A percentile compares a stretch with the other conserved stretches of the same genome.
These are phyloP conservation scores for Coemansia sp. DNA, from an alignment of 192 early-diverging fungal genomes.

Conservation along the genomic window DNA sequence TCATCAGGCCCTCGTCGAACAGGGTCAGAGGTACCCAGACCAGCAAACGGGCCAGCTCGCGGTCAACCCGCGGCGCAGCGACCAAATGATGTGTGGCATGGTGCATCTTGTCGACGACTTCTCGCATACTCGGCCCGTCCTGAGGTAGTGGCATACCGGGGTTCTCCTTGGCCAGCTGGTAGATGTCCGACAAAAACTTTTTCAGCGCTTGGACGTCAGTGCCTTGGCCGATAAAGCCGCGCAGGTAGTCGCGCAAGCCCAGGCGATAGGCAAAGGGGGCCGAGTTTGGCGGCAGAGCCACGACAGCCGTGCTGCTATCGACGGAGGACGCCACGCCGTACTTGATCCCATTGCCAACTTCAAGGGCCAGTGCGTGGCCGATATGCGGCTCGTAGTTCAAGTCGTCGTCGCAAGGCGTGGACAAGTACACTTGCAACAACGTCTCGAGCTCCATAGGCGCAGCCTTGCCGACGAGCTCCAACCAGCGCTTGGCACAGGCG, in stretches of 20 bases:
- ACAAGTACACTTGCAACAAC: slow-evolving; percentile 68
- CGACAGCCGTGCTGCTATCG: slow-evolving; percentile 5
- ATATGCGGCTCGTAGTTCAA: slow-evolving; percentile 64
- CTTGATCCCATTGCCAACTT: slow-evolving; percentile 53
- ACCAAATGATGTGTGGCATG: slow-evolving; percentile 35
- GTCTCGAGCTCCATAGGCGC: slow-evolving; percentile 72
- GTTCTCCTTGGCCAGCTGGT: slow-evolving; percentile 26
- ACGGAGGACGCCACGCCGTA: slow-evolving; percentile 18
- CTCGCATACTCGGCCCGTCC: slow-evolving; percentile 11
- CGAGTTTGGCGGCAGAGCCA: slow-evolving; percentile 34
- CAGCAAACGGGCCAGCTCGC: slow-evolving; percentile 73
- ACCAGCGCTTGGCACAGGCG: slow-evolving; percentile 67
- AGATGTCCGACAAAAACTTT: slow-evolving; percentile 28
- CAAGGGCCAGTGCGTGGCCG: slow-evolving; percentile 70
- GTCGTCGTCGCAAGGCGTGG: slow-evolving; percentile 60
- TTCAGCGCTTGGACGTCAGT: slow-evolving; percentile 38
- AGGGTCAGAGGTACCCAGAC: slow-evolving; percentile 84
- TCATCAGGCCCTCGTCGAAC: slow-evolving; percentile 78
- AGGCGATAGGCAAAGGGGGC: slow-evolving; percentile 43
- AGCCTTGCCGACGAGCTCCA: slow-evolving; percentile 60
- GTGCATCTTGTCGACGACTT: slow-evolving; percentile 23
- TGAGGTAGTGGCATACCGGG: slow-evolving; percentile 31
- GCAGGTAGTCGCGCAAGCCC: slow-evolving; percentile 40
- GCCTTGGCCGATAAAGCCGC: slow-evolving; percentile 31
- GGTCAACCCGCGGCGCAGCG: slow-evolving; percentile 22